Conservation (phyloP, 352 stramenopile species). For the Plasmopara muralis region DNA sequence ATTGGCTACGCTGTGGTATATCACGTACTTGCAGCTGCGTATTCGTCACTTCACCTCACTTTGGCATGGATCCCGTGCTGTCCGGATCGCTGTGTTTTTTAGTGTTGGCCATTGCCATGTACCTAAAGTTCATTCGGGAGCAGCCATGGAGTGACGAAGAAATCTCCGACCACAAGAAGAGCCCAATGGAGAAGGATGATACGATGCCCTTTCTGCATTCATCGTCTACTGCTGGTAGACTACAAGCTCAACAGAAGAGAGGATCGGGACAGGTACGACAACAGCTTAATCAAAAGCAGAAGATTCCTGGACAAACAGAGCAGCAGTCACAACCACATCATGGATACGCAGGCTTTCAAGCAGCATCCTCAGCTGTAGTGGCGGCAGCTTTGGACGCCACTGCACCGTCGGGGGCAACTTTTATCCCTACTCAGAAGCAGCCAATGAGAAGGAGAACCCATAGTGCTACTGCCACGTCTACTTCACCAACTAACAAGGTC, state of each 20-base stretch:
- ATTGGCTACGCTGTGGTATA: conserved; percentile 7
- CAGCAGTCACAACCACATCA: conserved; percentile 44
- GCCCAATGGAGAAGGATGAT: conserved; percentile 54
- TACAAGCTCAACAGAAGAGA: conserved; percentile 37
- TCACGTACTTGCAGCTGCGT: not conserved
- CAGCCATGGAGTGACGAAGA: conserved; percentile 58
- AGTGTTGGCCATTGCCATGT: conserved; percentile 82
- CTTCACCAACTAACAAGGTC: conserved; percentile 18
- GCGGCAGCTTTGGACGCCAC: conserved; percentile 9
- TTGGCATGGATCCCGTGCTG: conserved; percentile 74
- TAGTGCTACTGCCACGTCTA: conserved; percentile 34
- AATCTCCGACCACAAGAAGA: conserved; percentile 47
- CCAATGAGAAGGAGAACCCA: conserved; percentile 72
- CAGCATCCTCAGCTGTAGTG: conserved; percentile 12
- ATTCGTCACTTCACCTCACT: conserved; percentile 1
- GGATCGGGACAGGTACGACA: conserved; percentile 27
- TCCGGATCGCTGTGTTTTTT: conserved; percentile 85
- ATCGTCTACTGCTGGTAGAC: conserved; percentile 36
- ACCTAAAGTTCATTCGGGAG: conserved; percentile 83
- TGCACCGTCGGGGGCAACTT: conserved; percentile 20
- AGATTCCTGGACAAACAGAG: conserved; percentile 28
- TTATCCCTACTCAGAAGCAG: conserved; percentile 60
- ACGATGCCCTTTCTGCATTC: conserved; percentile 65
- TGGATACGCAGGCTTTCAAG: conserved; percentile 27
- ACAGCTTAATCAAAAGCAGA: conserved; percentile 38